Percentiles rank a stretch among this genome's conserved stretches.
phyloP scores from a whole-genome alignment of 352 stramenopile species.

The Phytophthora fragariaefolia region DNA sequence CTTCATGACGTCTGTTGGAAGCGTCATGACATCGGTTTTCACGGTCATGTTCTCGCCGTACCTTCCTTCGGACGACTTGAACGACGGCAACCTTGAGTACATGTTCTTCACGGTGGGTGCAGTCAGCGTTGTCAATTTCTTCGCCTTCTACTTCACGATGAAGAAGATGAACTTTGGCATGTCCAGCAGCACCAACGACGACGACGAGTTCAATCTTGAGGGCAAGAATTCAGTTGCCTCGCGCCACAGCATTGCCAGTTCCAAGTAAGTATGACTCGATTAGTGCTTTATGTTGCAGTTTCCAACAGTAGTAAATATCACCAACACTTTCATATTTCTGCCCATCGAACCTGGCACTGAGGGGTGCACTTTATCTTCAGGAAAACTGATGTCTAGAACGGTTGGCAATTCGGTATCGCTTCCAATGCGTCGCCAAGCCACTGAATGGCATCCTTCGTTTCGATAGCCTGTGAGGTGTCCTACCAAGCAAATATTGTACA shows the following conservation, averaged over 20 bases:
- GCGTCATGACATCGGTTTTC: slow-evolving; percentile 61
- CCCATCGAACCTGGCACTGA: too few species aligned
- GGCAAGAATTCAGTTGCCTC: slow-evolving; percentile 28
- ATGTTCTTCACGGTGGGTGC: slow-evolving; percentile 66
- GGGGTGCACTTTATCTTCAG: too few species aligned
- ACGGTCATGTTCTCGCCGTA: slow-evolving; percentile 68
- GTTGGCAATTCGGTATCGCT: neutral
- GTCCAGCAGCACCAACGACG: slow-evolving; percentile 4
- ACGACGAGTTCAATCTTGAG: slow-evolving; percentile 9
- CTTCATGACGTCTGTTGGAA: slow-evolving; percentile 62
- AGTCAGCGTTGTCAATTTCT: slow-evolving; percentile 55
- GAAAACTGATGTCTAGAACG: neutral
- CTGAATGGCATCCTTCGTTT: neutral
- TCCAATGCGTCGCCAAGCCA: neutral
- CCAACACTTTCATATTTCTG: neutral
- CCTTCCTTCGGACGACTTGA: slow-evolving; percentile 56
- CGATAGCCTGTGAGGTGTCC: neutral
- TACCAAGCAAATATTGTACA: too few species aligned
- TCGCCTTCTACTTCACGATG: slow-evolving; percentile 54
- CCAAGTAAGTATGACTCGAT: slow-evolving; percentile 10
- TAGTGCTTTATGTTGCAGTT: neutral
- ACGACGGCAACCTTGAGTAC: slow-evolving; percentile 70
- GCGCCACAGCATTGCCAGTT: slow-evolving; percentile 21
- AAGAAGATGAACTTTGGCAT: slow-evolving; percentile 69
- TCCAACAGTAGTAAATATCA: neutral